These are phyloP conservation scores for Hirschfeldia incana DNA, from an alignment of 345 rosid genomes.

Conservation along the genomic window DNA sequence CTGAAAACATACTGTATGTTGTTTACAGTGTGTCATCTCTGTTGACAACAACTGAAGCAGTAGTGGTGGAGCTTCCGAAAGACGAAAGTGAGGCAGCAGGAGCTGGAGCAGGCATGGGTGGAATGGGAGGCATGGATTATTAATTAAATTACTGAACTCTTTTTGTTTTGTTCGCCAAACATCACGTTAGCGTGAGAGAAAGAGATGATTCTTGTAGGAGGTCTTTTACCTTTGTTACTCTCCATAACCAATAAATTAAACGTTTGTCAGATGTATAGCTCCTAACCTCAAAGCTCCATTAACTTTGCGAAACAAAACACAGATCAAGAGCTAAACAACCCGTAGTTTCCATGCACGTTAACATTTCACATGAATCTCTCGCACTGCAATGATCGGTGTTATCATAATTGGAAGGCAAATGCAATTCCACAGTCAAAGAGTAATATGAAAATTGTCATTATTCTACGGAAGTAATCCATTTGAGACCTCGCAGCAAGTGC, in stretches of 20 bases:
- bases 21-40: slow-evolving; percentile 38
- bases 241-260: neutral
- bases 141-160: too few species aligned
- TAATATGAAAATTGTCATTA: neutral
- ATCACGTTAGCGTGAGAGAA: neutral
- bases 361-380: too few species aligned
- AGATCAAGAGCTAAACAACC: too few species aligned
- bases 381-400: too few species aligned
- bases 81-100: slow-evolving; percentile 59
- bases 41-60: slow-evolving; percentile 90
- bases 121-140: too few species aligned
- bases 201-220: neutral
- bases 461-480: neutral
- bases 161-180: neutral
- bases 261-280: too few species aligned
- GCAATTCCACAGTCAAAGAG: slow-evolving; percentile 6
- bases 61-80: slow-evolving; percentile 68
- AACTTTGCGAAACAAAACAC: too few species aligned
- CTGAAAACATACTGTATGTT: neutral
- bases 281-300: too few species aligned
- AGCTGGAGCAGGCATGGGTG: too few species aligned
- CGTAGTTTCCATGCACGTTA: too few species aligned
- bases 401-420: neutral
- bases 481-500: slow-evolving; percentile 84
- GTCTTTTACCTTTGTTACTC: slow-evolving; percentile 6